A percentile compares a stretch with the other conserved stretches of the same genome.
These are phyloP conservation scores for Kodamaea hsintzibuensis DNA, from an alignment of 805 yeast genomes.

Conservation along the genomic window DNA sequence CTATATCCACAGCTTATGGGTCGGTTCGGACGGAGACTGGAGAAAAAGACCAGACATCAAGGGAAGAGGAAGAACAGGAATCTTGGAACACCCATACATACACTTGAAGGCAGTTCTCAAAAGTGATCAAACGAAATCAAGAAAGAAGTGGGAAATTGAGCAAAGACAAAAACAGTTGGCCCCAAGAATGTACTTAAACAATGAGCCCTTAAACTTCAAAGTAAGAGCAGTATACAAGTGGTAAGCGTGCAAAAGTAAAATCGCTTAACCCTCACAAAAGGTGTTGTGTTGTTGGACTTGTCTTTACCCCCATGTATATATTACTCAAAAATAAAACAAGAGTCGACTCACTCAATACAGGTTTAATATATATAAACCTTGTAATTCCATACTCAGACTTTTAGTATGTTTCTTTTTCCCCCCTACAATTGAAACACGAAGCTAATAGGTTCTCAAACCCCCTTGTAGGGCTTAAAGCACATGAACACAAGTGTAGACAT, in stretches of 20 bases:
- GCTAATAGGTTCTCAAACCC: neutral
- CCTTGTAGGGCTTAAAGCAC: neutral
- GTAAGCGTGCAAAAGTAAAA: conserved; percentile 20
- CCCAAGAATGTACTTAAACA: conserved; percentile 52
- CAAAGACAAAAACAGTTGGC: conserved; percentile 48
- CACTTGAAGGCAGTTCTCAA: conserved; percentile 80
- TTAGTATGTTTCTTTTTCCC: conserved; percentile 3
- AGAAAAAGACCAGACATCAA: conserved; percentile 71
- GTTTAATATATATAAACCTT: neutral
- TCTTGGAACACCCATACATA: conserved; percentile 70
- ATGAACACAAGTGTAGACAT: neutral
- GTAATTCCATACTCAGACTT: neutral
- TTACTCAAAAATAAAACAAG: neutral
- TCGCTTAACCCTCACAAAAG: neutral
- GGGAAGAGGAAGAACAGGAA: conserved; percentile 89
- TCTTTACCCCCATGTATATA: neutral
- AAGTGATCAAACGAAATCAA: conserved; percentile 59
- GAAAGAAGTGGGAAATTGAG: conserved; percentile 60
- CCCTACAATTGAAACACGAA: conserved; percentile 1
- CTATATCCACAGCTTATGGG: conserved; percentile 83
- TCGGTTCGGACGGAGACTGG: conserved; percentile 84
- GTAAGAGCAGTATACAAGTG: conserved; percentile 45
- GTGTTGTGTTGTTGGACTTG: neutral
- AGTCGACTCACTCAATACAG: neutral
- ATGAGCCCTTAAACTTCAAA: conserved; percentile 44